A percentile compares a stretch with the other conserved stretches of the same genome.
Evolutionary conservation across 2,329 filamentous ascomycete genomes (phyloP).

Genomic region (Cryphonectria naterciae): DNA sequence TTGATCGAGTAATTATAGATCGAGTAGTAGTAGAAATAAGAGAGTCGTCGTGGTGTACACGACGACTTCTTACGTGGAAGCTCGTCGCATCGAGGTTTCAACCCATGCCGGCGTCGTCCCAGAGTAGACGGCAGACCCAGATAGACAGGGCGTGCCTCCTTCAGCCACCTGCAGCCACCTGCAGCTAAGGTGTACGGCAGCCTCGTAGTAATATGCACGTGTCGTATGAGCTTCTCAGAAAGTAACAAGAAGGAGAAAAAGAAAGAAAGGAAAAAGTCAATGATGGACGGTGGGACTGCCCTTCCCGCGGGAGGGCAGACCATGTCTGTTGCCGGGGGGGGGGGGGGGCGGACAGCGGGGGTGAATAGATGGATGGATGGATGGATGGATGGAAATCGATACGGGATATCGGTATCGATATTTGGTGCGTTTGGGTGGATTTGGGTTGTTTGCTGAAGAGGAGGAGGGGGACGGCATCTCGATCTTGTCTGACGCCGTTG

Average conservation of each 20-base stretch:
- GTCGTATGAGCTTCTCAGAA: neutral
- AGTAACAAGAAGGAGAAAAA: neutral
- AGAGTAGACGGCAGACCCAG: neutral
- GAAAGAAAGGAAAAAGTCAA: neutral
- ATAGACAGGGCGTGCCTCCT: neutral
- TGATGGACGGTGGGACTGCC: neutral
- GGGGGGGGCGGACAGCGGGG: too few species aligned
- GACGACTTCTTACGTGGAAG: neutral
- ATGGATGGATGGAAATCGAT: neutral
- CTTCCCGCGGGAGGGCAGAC: neutral
- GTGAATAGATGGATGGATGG: neutral
- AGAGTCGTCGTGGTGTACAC: neutral
- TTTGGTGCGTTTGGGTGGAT: neutral
- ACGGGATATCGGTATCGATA: neutral
- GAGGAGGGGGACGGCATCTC: neutral
- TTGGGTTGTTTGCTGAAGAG: neutral
- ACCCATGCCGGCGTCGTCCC: neutral
- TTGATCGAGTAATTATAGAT: neutral
- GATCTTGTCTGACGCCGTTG: neutral
- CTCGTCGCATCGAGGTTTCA: constrained; percentile 3
- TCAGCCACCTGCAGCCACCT: constrained; percentile 4
- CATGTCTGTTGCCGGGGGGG: neutral
- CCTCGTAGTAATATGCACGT: neutral
- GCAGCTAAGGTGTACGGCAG: neutral
- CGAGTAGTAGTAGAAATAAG: neutral